Evolutionary conservation across 2,329 filamentous ascomycete species (phyloP), one percentile per base, ranked within the genome.

Genomic region (Zasmidium angulare): DNA sequence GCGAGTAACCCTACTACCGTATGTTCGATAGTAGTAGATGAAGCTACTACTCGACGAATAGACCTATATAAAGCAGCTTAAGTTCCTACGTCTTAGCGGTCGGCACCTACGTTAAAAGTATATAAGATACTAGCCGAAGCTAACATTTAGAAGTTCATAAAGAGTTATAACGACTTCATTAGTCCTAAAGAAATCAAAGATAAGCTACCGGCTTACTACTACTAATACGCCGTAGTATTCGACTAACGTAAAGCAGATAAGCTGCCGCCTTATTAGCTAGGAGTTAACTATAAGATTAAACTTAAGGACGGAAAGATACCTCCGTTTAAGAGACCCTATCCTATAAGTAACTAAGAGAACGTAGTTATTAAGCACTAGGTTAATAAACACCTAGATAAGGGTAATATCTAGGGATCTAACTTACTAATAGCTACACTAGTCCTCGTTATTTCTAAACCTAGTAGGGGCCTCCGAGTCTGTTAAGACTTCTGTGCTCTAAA

Each of bases 201-300:
- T 52, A 10, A 12, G 7, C 19, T 26, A 24, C 20, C 31, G 19
- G n/a, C 29, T 19, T 17, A 50, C 17, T 50, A 50, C 19, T 50
- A 40, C 17, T 19, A 56, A 3, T 23, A 50, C 1, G 10, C 20
- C 1, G 10, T 40, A 12, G 20, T n/a, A 12, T 56, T 50, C 20
- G 20, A 9, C 2, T 12, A 19, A 23, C 2, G 6, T 1, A 23
- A 12, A 4, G 46, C 21, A 3, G 24, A 53, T 40, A 22, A 21
- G 2, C n/a, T 54, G 21, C 50, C 21, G n/a, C 29, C 24, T 9
- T 46, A 50, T 54, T 17, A 29, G 26, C 29, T 50, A 43, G 29
- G 51, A n/a, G n/a, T 59, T 3, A 22, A 59, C 17, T 55, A 59
- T 46, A 29, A 59, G 31, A 59, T 59, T 46, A 54, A 59, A 17